Percentiles rank a stretch among this genome's conserved stretches.
phyloP scores from a whole-genome alignment of 2,329 filamentous ascomycete genomes.

The Monilinia polystroma region DNA sequence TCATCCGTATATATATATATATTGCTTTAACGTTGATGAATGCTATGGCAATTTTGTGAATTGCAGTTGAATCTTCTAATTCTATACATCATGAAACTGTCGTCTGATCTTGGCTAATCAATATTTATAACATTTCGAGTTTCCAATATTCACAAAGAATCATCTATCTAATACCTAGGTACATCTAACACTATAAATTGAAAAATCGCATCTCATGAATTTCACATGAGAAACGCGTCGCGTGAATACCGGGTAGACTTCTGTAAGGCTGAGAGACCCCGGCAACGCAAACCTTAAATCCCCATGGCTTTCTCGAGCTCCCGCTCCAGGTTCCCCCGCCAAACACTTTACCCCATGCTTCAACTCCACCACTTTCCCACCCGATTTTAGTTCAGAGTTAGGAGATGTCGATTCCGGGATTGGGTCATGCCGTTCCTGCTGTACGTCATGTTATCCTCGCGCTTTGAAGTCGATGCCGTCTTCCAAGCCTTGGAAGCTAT shows the following conservation, averaged over 20 bases:
- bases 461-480: not conserved
- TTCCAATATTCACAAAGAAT: too few species aligned
- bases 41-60: too few species aligned
- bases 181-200: not conserved
- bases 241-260: not conserved
- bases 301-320: conserved; percentile 17
- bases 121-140: too few species aligned
- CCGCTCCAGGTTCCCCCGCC: conserved; percentile 14
- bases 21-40: too few species aligned
- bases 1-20: too few species aligned
- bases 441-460: conserved; percentile 48
- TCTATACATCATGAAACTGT: too few species aligned
- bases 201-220: not conserved
- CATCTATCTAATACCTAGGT: not conserved
- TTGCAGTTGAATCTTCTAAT: too few species aligned
- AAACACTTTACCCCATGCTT: conserved; percentile 20
- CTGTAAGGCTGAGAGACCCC: conserved; percentile 20
- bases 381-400: not conserved
- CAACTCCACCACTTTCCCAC: conserved; percentile 5
- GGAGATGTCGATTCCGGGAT: conserved; percentile 69
- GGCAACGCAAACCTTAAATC: not conserved
- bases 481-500: not conserved
- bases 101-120: too few species aligned
- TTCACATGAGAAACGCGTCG: conserved; percentile 1
- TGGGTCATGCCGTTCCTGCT: conserved; percentile 65